These are phyloP conservation scores for Fusarium transvaalense DNA, from an alignment of 2,329 filamentous ascomycete genomes.

Conservation along the genomic window DNA sequence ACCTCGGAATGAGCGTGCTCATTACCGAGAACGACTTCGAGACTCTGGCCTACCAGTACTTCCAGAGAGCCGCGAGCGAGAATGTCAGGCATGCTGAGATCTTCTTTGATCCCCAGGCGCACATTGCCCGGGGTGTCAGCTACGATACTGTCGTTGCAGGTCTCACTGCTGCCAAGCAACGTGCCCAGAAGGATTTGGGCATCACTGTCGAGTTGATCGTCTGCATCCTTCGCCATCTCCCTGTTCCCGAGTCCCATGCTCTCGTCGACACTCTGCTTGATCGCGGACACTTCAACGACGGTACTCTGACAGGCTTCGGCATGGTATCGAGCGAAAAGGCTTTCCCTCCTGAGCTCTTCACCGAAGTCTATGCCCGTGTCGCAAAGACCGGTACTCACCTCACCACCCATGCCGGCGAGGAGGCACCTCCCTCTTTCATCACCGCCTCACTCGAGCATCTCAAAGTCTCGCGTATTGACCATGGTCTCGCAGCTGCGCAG, in stretches of 20 bases:
- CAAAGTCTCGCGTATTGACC: constrained; percentile 76
- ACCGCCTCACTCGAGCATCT: constrained; percentile 71
- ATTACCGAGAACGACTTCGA: constrained; percentile 76
- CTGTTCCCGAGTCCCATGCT: constrained; percentile 67
- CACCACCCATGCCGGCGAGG: constrained; percentile 83
- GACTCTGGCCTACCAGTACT: constrained; percentile 78
- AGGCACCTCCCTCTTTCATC: constrained; percentile 77
- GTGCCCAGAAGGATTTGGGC: constrained; percentile 71
- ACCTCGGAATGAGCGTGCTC: constrained; percentile 79
- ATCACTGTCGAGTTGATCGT: constrained; percentile 76
- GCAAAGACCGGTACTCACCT: constrained; percentile 66
- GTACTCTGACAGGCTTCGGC: constrained; percentile 72
- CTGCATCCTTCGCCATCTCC: constrained; percentile 79
- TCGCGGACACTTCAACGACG: constrained; percentile 61
- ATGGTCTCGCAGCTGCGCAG: constrained; percentile 75
- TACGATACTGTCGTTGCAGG: constrained; percentile 75
- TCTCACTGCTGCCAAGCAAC: constrained; percentile 69
- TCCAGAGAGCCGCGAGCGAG: constrained; percentile 71
- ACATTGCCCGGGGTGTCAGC: constrained; percentile 71
- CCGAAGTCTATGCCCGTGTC: constrained; percentile 66
- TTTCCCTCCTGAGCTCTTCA: constrained; percentile 70
- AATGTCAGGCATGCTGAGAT: constrained; percentile 80
- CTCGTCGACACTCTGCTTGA: constrained; percentile 49
- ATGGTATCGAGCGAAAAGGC: constrained; percentile 74
- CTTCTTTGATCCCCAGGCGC: constrained; percentile 86